phyloP scores from a whole-genome alignment of 2,329 filamentous ascomycete genomes.

The Xylaria polymorpha region DNA sequence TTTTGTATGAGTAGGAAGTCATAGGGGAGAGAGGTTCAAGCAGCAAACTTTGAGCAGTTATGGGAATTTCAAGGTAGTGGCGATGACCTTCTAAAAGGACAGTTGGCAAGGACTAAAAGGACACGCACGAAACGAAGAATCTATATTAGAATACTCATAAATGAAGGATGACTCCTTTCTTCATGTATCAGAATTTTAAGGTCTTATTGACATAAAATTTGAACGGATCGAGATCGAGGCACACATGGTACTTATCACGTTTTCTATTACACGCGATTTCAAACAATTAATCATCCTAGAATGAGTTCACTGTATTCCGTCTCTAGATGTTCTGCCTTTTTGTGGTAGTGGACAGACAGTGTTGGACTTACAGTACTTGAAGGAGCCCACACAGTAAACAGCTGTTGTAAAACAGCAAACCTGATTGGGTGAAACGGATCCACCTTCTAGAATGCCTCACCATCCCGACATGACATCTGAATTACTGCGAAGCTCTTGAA shows the following conservation, averaged over 20 bases:
- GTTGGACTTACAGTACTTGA: not conserved
- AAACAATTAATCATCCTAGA: not conserved
- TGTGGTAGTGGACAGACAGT: constrained; percentile 28
- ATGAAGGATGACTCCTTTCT: not conserved
- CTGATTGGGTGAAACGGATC: constrained; percentile 43
- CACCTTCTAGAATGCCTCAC: constrained; percentile 43
- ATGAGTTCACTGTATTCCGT: not conserved
- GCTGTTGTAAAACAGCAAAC: constrained; percentile 30
- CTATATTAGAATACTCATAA: constrained; percentile 23
- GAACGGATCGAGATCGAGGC: not conserved
- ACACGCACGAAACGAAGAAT: constrained; percentile 44
- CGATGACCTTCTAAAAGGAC: constrained; percentile 47
- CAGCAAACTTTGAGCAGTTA: not conserved
- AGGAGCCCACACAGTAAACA: constrained; percentile 27
- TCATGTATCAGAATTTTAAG: constrained; percentile 21
- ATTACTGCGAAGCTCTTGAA: constrained; percentile 34
- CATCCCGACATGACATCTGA: constrained; percentile 42
- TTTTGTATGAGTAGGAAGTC: not conserved
- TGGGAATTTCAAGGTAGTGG: constrained; percentile 42
- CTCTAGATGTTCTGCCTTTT: too few species aligned
- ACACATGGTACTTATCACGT: not conserved
- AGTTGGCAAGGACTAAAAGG: constrained; percentile 48
- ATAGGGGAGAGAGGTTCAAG: not conserved
- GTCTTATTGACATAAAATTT: not conserved
- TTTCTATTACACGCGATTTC: not conserved